These are phyloP conservation scores for Lachnellula occidentalis DNA, from an alignment of 2,329 filamentous ascomycete species.

Conservation along the genomic window DNA sequence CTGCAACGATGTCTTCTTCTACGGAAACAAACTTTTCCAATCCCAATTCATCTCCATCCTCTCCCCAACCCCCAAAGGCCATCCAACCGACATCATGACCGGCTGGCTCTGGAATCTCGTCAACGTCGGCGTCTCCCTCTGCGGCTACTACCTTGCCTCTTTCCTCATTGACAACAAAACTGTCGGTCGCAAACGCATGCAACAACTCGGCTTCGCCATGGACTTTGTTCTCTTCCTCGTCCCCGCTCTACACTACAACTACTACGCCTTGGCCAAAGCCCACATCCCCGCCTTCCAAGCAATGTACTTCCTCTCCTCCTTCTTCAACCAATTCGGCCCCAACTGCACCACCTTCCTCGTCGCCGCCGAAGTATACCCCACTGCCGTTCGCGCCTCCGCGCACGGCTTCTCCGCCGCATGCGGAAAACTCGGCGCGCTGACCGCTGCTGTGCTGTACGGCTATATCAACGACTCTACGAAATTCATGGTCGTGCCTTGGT, in stretches of 20 bases:
- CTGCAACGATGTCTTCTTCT: constrained; percentile 97
- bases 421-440: constrained; percentile 82
- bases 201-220: constrained; percentile 87
- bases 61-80: constrained; percentile 46
- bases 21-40: constrained; percentile 98
- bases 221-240: constrained; percentile 92
- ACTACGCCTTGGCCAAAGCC: constrained; percentile 61
- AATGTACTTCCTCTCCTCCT: constrained; percentile 96
- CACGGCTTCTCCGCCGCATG: constrained; percentile 92
- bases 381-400: constrained; percentile 84
- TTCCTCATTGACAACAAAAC: constrained; percentile 48
- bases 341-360: constrained; percentile 92
- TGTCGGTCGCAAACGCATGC: constrained; percentile 94
- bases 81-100: constrained; percentile 59
- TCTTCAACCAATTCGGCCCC: constrained; percentile 98
- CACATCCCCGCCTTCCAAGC: constrained; percentile 88
- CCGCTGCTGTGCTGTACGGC: constrained; percentile 87
- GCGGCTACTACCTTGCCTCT: constrained; percentile 82
- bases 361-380: constrained; percentile 94
- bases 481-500: constrained; percentile 94
- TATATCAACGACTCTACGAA: constrained; percentile 82
- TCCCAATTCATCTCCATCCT: constrained; percentile 82
- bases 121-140: constrained; percentile 81
- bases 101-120: constrained; percentile 89
- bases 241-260: constrained; percentile 80